Evolutionary conservation across 352 stramenopile species (phyloP), one percentile per base, ranked within the genome.

Genomic region (Pythium myriotylum): DNA sequence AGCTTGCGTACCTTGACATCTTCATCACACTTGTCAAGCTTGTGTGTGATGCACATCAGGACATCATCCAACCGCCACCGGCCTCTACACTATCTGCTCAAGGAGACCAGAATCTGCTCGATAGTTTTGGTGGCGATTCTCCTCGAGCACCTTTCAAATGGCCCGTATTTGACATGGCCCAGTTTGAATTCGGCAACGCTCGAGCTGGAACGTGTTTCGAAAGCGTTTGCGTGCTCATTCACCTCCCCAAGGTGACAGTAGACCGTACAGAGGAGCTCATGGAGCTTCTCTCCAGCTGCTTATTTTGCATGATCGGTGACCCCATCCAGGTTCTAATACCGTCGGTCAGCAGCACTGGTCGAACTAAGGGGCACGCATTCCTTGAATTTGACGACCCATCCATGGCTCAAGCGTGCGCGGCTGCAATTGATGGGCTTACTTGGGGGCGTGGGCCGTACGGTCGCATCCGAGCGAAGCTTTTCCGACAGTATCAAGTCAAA

Each of bases 131-230:
- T 17, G 32, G 24, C 4, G 48, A 52, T 4, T 64, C 65, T 0
- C 43, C 51, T 5, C 64, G 42, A 26, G 23, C 33, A 0, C 59
- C 53, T 29, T 74, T 91, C 59, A 91, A 93, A 48, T 95, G 86
- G 86, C 86, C 86, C 23, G 84, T 95, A 8, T 94, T 95, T 55
- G 86, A 95, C 52, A 95, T 95, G 86, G 86, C 86, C 0, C 86
- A 94, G 62, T 95, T 94, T 23, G 86, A 95, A 59, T 94, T 95
- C 53, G 84, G 83, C 26, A 95, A 87, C 45, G 82, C 86, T 3
- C 86, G 86, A 4, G 16, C 63, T 6, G 83, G 79, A 6, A 95
- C 86, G 33, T 91, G 86, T 56, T 95, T 94, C 54, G 79, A 91
- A 22, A 90, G 78, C 57, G 83, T 95, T 1, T 92, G 86, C 39